phyloP scores from a whole-genome alignment of 2,329 filamentous ascomycete species.

The Phialemonium atrogriseum region DNA sequence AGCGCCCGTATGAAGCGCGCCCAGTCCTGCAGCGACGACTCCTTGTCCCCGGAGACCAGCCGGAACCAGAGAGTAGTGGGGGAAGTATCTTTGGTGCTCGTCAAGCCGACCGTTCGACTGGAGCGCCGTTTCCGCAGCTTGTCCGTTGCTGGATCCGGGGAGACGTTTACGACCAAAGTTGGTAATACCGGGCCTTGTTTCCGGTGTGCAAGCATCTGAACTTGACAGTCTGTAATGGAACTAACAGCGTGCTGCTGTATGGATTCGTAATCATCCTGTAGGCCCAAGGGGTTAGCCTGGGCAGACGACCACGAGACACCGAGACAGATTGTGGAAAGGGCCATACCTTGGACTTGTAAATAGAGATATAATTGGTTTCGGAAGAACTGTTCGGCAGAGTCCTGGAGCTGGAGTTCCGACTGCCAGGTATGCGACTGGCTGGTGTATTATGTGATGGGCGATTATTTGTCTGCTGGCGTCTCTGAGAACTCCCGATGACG shows the following conservation, averaged over 20 bases:
- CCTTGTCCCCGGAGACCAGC: constrained; percentile 43
- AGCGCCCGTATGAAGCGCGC: constrained; percentile 39
- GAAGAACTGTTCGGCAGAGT: constrained; percentile 13
- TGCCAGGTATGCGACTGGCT: constrained; percentile 28
- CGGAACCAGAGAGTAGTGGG: constrained; percentile 49
- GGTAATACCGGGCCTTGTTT: constrained; percentile 53
- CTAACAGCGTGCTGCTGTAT: constrained; percentile 44
- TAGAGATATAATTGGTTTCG: constrained; percentile 40
- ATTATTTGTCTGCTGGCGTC: constrained; percentile 27
- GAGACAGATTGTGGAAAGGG: background rate
- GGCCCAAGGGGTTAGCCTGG: constrained; percentile 11
- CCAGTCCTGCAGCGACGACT: constrained; percentile 51
- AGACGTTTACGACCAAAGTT: constrained; percentile 50
- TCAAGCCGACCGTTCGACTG: constrained; percentile 51
- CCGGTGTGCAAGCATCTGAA: constrained; percentile 51
- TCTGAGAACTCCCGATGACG: constrained; percentile 37
- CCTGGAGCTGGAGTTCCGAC: constrained; percentile 25
- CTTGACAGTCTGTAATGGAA: constrained; percentile 46
- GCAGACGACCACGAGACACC: background rate
- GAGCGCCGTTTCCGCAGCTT: constrained; percentile 57
- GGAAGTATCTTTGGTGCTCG: constrained; percentile 39
- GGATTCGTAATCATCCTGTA: constrained; percentile 44
- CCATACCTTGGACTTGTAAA: constrained; percentile 49
- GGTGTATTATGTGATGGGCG: constrained; percentile 30
- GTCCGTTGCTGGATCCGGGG: constrained; percentile 41